phyloP scores from a whole-genome alignment of 257 asterid species.

The Salvia hispanica region DNA sequence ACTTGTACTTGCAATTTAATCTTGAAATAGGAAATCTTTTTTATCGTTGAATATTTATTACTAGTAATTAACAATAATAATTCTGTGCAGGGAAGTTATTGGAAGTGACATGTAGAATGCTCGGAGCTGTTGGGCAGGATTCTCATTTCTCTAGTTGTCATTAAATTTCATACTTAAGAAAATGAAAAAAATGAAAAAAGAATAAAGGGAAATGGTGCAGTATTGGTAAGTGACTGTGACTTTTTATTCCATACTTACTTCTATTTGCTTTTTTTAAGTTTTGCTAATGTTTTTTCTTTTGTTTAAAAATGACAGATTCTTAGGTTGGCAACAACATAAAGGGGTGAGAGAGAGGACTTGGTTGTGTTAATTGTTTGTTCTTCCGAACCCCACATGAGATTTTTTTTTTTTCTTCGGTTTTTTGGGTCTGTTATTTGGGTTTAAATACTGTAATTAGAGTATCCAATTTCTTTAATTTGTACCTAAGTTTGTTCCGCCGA shows the following conservation, averaged over 20 bases:
- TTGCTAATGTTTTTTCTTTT: not conserved
- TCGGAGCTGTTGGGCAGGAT: conserved; percentile 70
- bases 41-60: not conserved
- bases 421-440: conserved; percentile 37
- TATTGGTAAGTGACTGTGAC: conserved; percentile 34
- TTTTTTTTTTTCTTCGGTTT: conserved; percentile 34
- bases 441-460: conserved; percentile 76
- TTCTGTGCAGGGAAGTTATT: conserved; percentile 69
- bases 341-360: conserved; percentile 37
- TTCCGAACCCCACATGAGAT: conserved; percentile 45
- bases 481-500: conserved; percentile 52
- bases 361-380: conserved; percentile 40
- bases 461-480: conserved; percentile 62
- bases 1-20: conserved; percentile 25
- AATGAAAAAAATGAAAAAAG: not conserved
- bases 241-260: not conserved
- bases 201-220: conserved; percentile 31
- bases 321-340: conserved; percentile 45
- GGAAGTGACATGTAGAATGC: conserved; percentile 77
- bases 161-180: conserved; percentile 41
- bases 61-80: not conserved
- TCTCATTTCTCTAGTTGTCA: conserved; percentile 68
- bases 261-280: too few relatives aligned
- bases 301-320: conserved; percentile 43
- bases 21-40: not conserved